These are phyloP conservation scores for Apiospora sp. DNA, from an alignment of 2,329 filamentous ascomycete species.

Conservation along the genomic window DNA sequence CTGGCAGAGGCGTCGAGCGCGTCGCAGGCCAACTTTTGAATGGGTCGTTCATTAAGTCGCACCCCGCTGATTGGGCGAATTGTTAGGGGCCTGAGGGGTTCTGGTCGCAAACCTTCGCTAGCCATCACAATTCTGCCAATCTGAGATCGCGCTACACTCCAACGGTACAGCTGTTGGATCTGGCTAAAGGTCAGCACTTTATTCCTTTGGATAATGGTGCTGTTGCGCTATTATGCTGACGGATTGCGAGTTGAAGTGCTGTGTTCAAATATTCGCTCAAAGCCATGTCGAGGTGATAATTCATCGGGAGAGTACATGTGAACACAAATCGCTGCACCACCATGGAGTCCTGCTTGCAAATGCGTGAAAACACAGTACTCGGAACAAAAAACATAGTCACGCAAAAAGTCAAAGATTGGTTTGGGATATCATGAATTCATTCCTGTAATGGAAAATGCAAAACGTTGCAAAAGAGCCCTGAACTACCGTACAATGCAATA, in stretches of 20 bases:
- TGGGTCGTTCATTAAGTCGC: not conserved
- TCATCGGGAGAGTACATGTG: too few species aligned
- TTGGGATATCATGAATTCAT: conserved; percentile 4
- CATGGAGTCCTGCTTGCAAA: too few species aligned
- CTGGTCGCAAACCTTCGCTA: not conserved
- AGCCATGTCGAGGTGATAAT: not conserved
- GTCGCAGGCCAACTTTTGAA: not conserved
- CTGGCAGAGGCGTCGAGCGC: not conserved
- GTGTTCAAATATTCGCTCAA: too few species aligned
- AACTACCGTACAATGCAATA: conserved; percentile 21
- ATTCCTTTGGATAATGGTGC: not conserved
- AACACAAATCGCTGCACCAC: too few species aligned
- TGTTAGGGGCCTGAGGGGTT: not conserved
- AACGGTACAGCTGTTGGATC: not conserved
- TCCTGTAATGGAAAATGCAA: conserved; percentile 14
- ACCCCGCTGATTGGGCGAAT: not conserved
- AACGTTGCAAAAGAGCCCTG: conserved; percentile 5
- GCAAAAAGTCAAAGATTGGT: not conserved
- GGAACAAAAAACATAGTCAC: not conserved
- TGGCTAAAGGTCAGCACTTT: not conserved
- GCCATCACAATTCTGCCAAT: not conserved
- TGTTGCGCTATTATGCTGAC: not conserved
- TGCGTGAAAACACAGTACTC: too few species aligned
- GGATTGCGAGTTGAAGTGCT: too few species aligned
- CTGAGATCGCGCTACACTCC: not conserved